Evolutionary conservation across 305 asterid genomes (phyloP), one percentile per base, ranked within the genome.

Genomic region (Stenogyne calaminthoides): DNA sequence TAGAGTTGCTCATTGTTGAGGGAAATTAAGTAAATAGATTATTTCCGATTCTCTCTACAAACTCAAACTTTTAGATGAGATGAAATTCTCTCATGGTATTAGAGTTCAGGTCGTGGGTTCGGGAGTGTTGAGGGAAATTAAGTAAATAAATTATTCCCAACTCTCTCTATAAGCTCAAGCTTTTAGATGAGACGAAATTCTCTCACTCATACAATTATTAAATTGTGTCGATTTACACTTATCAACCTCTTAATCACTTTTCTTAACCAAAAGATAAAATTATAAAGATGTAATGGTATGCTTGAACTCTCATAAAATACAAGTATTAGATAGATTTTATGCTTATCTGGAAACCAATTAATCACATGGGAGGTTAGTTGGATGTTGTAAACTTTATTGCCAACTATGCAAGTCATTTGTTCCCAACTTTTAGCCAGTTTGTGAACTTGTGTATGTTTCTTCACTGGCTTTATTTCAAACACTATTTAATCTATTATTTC

Each of bases 291-390:
- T 46, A 46, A 46, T 46, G 52, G 7, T 46, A 46, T 46, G 11
- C 51, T 4, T 9, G 5, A 47, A 36, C 40, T 3, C 54, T 47
- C 54, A 14, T n/a, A 47, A 4, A 9, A 47, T 4, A 6, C 8
- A 14, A 47, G 5, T 14, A 5, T 47, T 63, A 27, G 52, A 1
- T 40, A 11, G 55, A 22, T 19, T 15, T 44, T 44, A 44, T 12
- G 57, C 19, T 19, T 22, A 22, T 11, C 14, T 18, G 6, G 29
- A 67, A 51, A 29, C 12, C 49, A 34, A 14, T 36, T 51, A 51
- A 52, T 37, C 65, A 69, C 65, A 56, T 69, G 74, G 64, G 54
- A 16, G 12, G 27, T 66, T 18, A 7, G 42, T n/a, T 22, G 1
- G 42, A 51, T 29, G 22, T 16, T 12, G 12, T 4, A 1, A n/a